Conservation (phyloP, 2,329 filamentous ascomycete genomes). For the Rhynchosporium graminicola region DNA sequence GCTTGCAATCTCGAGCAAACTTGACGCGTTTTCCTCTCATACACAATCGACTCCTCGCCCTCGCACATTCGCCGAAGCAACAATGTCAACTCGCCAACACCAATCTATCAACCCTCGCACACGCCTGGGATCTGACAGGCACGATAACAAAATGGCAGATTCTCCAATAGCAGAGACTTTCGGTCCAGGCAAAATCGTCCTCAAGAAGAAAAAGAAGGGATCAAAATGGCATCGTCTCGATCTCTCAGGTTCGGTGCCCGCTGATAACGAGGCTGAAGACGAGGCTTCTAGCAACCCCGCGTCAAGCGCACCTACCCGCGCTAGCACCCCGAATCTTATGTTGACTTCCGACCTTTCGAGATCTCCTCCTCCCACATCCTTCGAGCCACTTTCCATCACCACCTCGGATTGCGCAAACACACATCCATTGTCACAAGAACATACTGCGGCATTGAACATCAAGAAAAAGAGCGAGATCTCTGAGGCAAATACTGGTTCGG, state of each 20-base stretch:
- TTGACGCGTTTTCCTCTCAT: neutral
- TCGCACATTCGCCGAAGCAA: slow-evolving; percentile 16
- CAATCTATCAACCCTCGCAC: neutral
- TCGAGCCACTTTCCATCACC: neutral
- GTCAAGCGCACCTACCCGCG: slow-evolving; percentile 15
- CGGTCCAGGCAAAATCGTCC: neutral
- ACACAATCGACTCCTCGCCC: slow-evolving; percentile 1
- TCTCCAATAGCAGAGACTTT: neutral
- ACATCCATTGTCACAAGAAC: slow-evolving; percentile 1
- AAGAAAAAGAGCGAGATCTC: neutral
- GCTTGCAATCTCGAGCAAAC: slow-evolving; percentile 12
- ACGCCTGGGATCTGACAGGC: neutral
- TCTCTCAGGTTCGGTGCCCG: slow-evolving; percentile 9
- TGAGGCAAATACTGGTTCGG: neutral
- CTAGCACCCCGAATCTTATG: slow-evolving; percentile 5
- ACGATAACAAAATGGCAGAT: neutral
- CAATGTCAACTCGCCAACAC: slow-evolving; percentile 7
- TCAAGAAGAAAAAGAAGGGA: slow-evolving; percentile 14
- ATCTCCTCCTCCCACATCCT: slow-evolving; percentile 3
- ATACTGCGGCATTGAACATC: neutral
- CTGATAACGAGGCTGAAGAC: slow-evolving; percentile 12
- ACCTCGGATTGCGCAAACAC: neutral
- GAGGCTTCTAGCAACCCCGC: slow-evolving; percentile 11
- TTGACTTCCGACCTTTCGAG: neutral
- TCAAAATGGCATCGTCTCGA: slow-evolving; percentile 15